phyloP scores from a whole-genome alignment of 257 asterid species.

The Lycium barbarum region DNA sequence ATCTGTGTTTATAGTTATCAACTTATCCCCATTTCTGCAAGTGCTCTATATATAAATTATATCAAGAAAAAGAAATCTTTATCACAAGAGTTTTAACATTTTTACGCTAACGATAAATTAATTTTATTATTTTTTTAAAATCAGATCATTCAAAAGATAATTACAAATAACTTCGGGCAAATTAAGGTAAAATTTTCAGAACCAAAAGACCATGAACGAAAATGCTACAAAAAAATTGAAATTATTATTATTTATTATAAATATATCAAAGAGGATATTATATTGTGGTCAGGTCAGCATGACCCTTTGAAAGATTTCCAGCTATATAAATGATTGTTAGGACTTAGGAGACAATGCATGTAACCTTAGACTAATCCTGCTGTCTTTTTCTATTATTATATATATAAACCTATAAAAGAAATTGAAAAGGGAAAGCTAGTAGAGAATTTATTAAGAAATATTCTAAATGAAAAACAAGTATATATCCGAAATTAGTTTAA shows the following conservation, averaged over 20 bases:
- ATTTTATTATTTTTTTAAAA: too few relatives aligned
- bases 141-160: too few relatives aligned
- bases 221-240: neutral
- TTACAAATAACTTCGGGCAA: too few relatives aligned
- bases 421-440: neutral
- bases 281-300: neutral
- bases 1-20: neutral
- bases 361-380: neutral
- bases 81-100: too few relatives aligned
- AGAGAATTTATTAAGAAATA: neutral
- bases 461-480: too few relatives aligned
- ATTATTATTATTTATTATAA: neutral
- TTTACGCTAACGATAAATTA: too few relatives aligned
- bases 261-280: neutral
- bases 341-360: neutral
- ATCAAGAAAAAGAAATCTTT: too few relatives aligned
- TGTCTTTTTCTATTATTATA: neutral
- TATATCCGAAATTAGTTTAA: too few relatives aligned
- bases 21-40: neutral
- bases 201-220: neutral
- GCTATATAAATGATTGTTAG: slow-evolving; percentile 2
- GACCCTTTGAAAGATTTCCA: neutral
- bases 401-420: neutral
- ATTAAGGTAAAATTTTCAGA: neutral
- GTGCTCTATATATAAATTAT: too few relatives aligned